Conservation (phyloP, 805 yeast genomes). For the Cyberlindnera xishuangbannaensis region DNA sequence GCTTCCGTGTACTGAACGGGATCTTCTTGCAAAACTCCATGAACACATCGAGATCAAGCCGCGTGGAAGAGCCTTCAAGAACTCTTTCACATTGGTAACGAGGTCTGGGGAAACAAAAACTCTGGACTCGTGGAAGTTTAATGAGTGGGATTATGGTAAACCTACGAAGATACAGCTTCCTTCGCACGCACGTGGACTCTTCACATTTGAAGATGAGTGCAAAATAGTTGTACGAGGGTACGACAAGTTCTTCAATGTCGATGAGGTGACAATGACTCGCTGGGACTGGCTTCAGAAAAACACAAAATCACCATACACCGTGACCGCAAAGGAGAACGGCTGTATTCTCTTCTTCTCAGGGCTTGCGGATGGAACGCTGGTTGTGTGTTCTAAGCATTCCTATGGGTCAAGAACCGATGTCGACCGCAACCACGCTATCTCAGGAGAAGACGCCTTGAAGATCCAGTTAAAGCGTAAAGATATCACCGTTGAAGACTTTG, state of each 20-base stretch:
- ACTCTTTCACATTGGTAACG: background rate
- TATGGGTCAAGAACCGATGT: conserved; percentile 61
- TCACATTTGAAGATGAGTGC: conserved; percentile 41
- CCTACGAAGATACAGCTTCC: conserved; percentile 52
- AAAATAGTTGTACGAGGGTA: conserved; percentile 86
- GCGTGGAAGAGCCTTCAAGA: background rate
- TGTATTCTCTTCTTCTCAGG: conserved; percentile 85
- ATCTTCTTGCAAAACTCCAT: background rate
- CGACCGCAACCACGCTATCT: conserved; percentile 64
- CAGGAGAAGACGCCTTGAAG: conserved; percentile 56
- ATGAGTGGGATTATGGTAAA: conserved; percentile 81
- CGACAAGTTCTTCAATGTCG: conserved; percentile 86
- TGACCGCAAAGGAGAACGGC: conserved; percentile 88
- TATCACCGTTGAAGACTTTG: conserved; percentile 45
- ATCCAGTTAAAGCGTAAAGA: conserved; percentile 42
- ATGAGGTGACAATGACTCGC: conserved; percentile 53
- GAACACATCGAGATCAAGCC: background rate
- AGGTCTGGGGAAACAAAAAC: conserved; percentile 11
- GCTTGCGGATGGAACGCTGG: conserved; percentile 62
- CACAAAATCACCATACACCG: conserved; percentile 72
- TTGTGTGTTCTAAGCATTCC: conserved; percentile 89
- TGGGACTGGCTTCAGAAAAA: conserved; percentile 37
- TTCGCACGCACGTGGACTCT: conserved; percentile 77
- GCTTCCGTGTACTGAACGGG: too few species aligned
- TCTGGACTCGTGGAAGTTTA: conserved; percentile 69